Evolutionary conservation across 306 rosid genomes (phyloP), one percentile per base, ranked within the genome.

Genomic region (Vachellia pachyceras): DNA sequence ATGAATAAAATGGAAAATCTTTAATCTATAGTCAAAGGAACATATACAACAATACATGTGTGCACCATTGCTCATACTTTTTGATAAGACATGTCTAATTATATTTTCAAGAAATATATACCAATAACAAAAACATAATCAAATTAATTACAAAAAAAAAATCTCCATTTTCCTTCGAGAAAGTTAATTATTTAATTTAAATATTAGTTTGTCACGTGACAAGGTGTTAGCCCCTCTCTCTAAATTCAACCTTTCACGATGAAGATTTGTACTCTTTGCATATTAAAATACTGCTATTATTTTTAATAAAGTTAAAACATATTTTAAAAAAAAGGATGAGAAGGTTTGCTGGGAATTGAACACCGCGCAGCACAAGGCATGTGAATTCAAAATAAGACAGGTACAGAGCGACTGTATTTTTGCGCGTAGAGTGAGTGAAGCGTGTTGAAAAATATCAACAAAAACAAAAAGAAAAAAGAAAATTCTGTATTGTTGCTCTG

Each of bases 371-470:
- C 67, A 54, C 44, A 33, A n/a, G 50, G 55, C 72, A 69, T 73
- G 77, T 73, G 83, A 80, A 80, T 79, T 73, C 85, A 83, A 83
- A 86, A 72, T 10, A 45, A 76, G 12, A 61, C 52, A 69, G 15
- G 52, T 45, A 40, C 15, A 20, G 0, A 41, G 18, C 73, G 77
- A 80, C 60, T 80, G 89, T 86, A 73, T 73, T 61, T 42, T 42
- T 10, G 9, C 36, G 79, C 76, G 79, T 73, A 73, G 46, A 86
- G n/a, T 29, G 33, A 29, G 33, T 2, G 33, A 29, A 80, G 85
- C 87, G 89, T 54, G 89, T 86, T 86, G 89, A 86, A 72, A 70
- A 29, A 47, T 20, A 71, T 12, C 10, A 50, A 37, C 54, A 54
- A 54, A 69, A 79, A 84, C 58, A 70, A 80, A 78, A 78, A 68